Conservation (phyloP, 352 stramenopile species). For the Phytophthora macrochlamydospora region DNA sequence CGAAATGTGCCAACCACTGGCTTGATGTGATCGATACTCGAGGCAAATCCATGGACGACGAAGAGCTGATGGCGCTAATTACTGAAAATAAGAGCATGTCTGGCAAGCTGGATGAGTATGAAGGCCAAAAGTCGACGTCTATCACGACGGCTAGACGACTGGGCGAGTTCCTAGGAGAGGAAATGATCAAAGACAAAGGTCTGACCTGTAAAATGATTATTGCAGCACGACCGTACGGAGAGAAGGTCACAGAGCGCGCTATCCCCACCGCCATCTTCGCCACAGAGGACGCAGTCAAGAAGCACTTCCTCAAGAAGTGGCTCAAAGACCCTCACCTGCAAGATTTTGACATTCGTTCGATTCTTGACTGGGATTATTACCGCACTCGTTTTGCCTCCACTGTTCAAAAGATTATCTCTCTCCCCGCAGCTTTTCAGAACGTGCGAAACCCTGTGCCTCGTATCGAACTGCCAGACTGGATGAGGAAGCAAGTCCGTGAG, state of each 20-base stretch:
- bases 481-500: conserved; percentile 92
- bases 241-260: conserved; percentile 97
- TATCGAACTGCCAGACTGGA: conserved; percentile 97
- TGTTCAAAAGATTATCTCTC: conserved; percentile 99
- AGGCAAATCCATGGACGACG: conserved; percentile 94
- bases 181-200: conserved; percentile 99
- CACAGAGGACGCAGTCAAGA: conserved; percentile 93
- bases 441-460: conserved; percentile 96
- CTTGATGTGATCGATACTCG: conserved; percentile 98
- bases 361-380: conserved; percentile 99
- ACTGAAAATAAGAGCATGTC: conserved; percentile 99
- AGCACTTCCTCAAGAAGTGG: conserved; percentile 98
- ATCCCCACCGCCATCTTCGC: conserved; percentile 99
- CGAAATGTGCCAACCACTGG: conserved; percentile 97
- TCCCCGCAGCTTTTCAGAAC: conserved; percentile 98
- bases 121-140: conserved; percentile 96
- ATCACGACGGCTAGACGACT: conserved; percentile 98
- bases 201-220: conserved; percentile 99
- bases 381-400: conserved; percentile 80
- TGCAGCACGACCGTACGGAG: conserved; percentile 86
- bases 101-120: conserved; percentile 97
- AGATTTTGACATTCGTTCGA: conserved; percentile 93
- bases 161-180: conserved; percentile 97
- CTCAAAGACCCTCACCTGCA: conserved; percentile 92
- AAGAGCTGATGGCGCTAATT: conserved; percentile 98